Base-by-base conservation (phyloP, 495 filamentous ascomycete species). In the Delitschia confertaspora region DNA sequence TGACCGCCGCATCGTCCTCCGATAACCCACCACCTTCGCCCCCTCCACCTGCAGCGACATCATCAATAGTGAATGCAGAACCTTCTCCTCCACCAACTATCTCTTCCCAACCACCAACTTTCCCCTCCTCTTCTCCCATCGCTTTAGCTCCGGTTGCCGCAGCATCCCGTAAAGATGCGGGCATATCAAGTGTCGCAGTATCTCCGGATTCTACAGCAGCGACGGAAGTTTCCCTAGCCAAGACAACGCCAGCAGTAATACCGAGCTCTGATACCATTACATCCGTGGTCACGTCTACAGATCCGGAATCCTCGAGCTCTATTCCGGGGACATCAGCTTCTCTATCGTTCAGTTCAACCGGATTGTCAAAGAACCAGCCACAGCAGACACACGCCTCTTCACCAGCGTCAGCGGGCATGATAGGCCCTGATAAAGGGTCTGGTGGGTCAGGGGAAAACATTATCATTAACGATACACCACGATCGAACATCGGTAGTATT, bases 211-310 rank as follows among this genome's bases (percentile, higher is more conserved):
- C 31, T 20, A 14, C 31, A 13, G 11, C 17, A 22, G 21, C 31
- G 19, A 10, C 29, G n/a, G n/a, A n/a, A n/a, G n/a, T n/a, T n/a
- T n/a, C n/a, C n/a, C n/a, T n/a, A n/a, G n/a, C 42, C 2, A 24
- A 10, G 22, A 4, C 38, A 33, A 32, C 29, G 9, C 26, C 46
- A 41, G 4, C 41, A 47, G 17, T 42, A 37, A 43, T n/a, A n/a
- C n/a, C 33, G 24, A 47, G 33, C 36, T 55, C 51, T 55, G 46
- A 50, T 42, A 13, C 51, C 21, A 42, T 42, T 43, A 10, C 17
- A 36, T 16, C 42, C 49, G 51, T 46, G 38, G 20, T 21, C 14
- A 40, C 42, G 21, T 36, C 51, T 6, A 34, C 22, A 6, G 16
- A 42, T 4, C 38, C 46, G 0, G 13, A n/a, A 36, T 29, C 31